Base-by-base conservation (phyloP, 2,329 filamentous ascomycete genomes). In the Dactylellina cionopaga region DNA sequence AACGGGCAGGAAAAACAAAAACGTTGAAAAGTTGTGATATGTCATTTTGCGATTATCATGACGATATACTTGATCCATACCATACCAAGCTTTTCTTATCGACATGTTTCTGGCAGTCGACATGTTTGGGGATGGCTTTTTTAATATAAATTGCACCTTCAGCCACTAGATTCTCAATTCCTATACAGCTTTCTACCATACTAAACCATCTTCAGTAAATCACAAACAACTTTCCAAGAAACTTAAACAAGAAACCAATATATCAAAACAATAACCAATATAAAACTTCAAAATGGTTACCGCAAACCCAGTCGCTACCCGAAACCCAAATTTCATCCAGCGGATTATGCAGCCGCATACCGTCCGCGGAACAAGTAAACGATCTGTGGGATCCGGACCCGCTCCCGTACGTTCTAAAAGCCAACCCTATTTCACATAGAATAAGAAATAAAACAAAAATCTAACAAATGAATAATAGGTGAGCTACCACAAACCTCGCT, bases 21-120 rank as follows among this genome's bases (percentile, higher is more conserved):
- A 41, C 25, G 39, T 54, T 19, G 29, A 10, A 54, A n/a, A 3
- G 9, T 25, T 25, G 56, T 24, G 43, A 44, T 39, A 65, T 72
- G 59, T 72, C 68, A 72, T 65, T 56, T 46, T 44, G 24, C n/a
- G 68, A 64, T 46, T 65, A 72, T 65, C 59, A 72, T 72, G 68
- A 72, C 68, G 68, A 49, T 65, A 64, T 63, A 47, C 64, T 33
- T 25, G 35, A 44, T 51, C 22, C 17, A 43, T 22, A 44, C 17
- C 25, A 17, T 46, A 44, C 37, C 47, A 31, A 55, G 47, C 27
- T 52, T 49, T 25, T 13, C 5, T 5, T 7, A 37, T 33, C 13
- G 27, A 15, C 5, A 15, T 33, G 31, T n/a, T 27, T 13, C 5
- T 19, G 9, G 19, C 6, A 27, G 5, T 5, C 10, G 25, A 10